These are phyloP conservation scores for Penicillium sp. DNA, from an alignment of 2,329 filamentous ascomycete genomes.

Conservation along the genomic window DNA sequence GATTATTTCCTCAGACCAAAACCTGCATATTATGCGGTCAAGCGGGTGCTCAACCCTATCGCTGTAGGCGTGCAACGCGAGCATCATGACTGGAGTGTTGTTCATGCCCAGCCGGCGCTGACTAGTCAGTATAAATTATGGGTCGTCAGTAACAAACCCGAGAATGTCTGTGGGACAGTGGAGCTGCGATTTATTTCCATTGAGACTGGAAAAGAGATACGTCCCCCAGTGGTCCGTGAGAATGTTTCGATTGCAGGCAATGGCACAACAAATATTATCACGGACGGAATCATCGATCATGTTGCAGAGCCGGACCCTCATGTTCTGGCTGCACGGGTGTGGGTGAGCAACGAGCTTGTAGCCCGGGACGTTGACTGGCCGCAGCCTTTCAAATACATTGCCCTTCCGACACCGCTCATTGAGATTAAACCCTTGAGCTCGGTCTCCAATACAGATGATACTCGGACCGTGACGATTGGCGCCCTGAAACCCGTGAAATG, in stretches of 20 bases:
- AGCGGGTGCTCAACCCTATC: slow-evolving; percentile 57
- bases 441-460: background rate
- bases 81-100: slow-evolving; percentile 61
- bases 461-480: slow-evolving; percentile 41
- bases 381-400: slow-evolving; percentile 61
- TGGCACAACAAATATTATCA: slow-evolving; percentile 54
- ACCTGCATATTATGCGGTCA: slow-evolving; percentile 62
- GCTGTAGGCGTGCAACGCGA: slow-evolving; percentile 59
- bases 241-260: slow-evolving; percentile 53
- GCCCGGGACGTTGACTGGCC: slow-evolving; percentile 62
- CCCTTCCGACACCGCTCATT: slow-evolving; percentile 33
- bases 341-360: slow-evolving; percentile 52
- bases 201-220: slow-evolving; percentile 55
- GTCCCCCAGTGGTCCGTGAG: slow-evolving; percentile 49
- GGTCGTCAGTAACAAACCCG: slow-evolving; percentile 54
- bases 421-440: background rate
- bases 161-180: slow-evolving; percentile 32
- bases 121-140: slow-evolving; percentile 57
- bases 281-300: slow-evolving; percentile 54
- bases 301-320: slow-evolving; percentile 52
- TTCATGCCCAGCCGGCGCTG: slow-evolving; percentile 57
- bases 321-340: slow-evolving; percentile 55
- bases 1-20: slow-evolving; percentile 64
- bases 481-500: slow-evolving; percentile 58
- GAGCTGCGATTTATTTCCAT: slow-evolving; percentile 55